Evolutionary conservation across 345 rosid species (phyloP), one percentile per base, ranked within the genome.

Genomic region (Adansonia digitata): DNA sequence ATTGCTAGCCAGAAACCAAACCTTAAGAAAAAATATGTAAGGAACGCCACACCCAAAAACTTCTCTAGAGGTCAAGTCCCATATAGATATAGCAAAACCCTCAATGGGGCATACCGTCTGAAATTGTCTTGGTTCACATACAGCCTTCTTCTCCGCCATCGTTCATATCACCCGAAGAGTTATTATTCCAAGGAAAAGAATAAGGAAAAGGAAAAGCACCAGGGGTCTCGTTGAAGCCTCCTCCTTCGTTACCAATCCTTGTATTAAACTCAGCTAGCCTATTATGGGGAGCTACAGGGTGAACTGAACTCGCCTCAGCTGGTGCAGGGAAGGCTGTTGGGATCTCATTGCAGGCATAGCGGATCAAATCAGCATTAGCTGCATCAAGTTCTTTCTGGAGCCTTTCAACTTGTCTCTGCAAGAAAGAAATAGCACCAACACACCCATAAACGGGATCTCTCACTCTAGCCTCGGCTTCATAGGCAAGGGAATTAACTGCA

Each of bases 381-480:
- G 84, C 82, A 51, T 94, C 93, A 5, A 94, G 97, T 73, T 94
- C 98, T 80, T 94, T 92, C 80, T 94, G 98, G 62, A 94, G 94
- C 83, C 92, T 82, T 27, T 90, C 92, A 65, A 94, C 96, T 79
- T 92, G 97, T 75, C 96, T 82, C 75, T 94, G 98, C 77, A 94
- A 92, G 85, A 86, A 92, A 74, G 98, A 86, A 81, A 94, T 94
- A 12, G 97, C 93, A 22, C 94, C 93, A 2, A 90, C 94, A 59
- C 98, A 94, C 55, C 98, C 98, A 34, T 94, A 89, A 68, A 94
- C 97, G 0, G 98, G 98, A 67, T 94, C 98, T 43, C 96, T 85
- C 26, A 94, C 94, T 56, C 98, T 79, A 12, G 98, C 98, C 82
- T 94, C 98, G 0, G 98, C 98, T 80, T 94, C 98, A 39, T 90